phyloP scores from a whole-genome alignment of 2,329 filamentous ascomycete species.

The Neopestalotiopsis sp. region DNA sequence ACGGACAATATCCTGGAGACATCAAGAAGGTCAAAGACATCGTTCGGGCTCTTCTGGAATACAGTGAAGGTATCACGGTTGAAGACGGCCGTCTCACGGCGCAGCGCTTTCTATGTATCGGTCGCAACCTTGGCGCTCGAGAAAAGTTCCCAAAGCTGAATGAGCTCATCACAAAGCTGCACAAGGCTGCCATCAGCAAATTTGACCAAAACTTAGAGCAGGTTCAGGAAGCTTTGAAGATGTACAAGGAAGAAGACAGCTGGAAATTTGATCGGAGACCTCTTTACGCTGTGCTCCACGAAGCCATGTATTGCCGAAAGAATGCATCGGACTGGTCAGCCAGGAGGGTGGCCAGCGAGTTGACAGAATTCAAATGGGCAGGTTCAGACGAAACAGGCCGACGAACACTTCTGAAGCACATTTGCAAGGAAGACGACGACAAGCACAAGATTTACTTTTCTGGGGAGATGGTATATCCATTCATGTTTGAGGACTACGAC shows the following conservation, averaged over 20 bases:
- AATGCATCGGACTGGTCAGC: constrained; percentile 20
- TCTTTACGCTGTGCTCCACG: constrained; percentile 29
- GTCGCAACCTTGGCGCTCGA: not conserved
- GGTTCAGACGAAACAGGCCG: not conserved
- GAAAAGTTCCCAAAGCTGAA: too few relatives aligned
- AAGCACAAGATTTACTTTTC: constrained; percentile 26
- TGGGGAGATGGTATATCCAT: constrained; percentile 31
- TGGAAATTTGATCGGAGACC: constrained; percentile 28
- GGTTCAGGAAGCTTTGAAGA: too few relatives aligned
- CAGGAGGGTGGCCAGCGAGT: not conserved
- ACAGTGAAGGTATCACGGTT: not conserved
- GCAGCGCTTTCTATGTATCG: not conserved
- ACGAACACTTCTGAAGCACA: not conserved
- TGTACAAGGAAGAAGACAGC: constrained; percentile 1
- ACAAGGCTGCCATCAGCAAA: too few relatives aligned
- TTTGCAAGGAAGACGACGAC: not conserved
- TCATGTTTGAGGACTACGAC: constrained; percentile 27
- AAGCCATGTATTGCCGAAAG: constrained; percentile 27
- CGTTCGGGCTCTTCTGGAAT: not conserved
- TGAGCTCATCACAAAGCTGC: too few relatives aligned
- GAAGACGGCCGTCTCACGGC: not conserved
- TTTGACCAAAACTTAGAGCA: too few relatives aligned
- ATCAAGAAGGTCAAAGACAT: not conserved
- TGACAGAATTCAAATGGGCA: not conserved
- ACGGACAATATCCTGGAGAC: not conserved